Conservation (phyloP, 345 rosid species). For the Cardamine chenopodiifolia region DNA sequence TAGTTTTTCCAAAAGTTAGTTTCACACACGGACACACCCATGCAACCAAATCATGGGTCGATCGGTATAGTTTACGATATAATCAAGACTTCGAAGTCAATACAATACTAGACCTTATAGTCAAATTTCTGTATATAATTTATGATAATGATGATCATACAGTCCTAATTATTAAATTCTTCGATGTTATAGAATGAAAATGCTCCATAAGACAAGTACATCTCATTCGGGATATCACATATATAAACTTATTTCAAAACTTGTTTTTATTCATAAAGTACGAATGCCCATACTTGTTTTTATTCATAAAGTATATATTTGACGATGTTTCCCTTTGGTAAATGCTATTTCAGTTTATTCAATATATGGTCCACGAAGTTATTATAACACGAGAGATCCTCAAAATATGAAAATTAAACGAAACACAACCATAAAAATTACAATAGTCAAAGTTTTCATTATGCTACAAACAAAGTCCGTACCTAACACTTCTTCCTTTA, state of each 20-base stretch:
- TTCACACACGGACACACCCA: conserved; percentile 12
- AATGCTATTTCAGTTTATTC: conserved; percentile 6
- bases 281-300: not conserved
- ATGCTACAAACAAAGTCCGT: conserved; percentile 39
- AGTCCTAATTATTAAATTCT: not conserved
- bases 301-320: not conserved
- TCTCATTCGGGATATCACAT: not conserved
- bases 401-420: not conserved
- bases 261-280: not conserved
- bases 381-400: not conserved
- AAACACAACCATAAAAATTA: conserved; percentile 14
- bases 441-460: conserved; percentile 43
- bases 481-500: conserved; percentile 36
- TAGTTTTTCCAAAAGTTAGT: not conserved
- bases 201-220: not conserved
- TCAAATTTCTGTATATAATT: not conserved
- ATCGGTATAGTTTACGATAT: not conserved
- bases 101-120: not conserved
- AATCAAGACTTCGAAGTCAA: conserved; percentile 3
- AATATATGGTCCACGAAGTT: not conserved
- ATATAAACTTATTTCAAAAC: not conserved
- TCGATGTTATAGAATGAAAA: not conserved
- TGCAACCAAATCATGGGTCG: conserved; percentile 1
- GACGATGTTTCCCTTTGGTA: not conserved
- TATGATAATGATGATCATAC: not conserved